phyloP scores from a whole-genome alignment of 495 filamentous ascomycete genomes.

The Annulohypoxylon bovei region DNA sequence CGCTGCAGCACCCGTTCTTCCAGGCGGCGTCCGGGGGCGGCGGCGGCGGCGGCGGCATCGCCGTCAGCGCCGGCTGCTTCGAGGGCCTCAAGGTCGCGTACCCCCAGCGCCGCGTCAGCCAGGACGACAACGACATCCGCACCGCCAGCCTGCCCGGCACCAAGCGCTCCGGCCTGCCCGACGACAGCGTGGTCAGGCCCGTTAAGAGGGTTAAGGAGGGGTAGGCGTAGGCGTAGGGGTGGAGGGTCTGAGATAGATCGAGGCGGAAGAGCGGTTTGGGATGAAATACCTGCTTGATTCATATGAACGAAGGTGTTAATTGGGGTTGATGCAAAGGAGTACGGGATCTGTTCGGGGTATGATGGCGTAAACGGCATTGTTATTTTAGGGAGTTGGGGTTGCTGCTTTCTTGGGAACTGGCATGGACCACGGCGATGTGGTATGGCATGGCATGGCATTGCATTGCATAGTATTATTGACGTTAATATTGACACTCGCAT shows the following conservation, averaged over 20 bases:
- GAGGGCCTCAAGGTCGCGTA: slow-evolving; percentile 88
- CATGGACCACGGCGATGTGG: neutral
- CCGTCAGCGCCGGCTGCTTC: slow-evolving; percentile 78
- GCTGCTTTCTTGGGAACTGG: neutral
- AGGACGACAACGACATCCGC: slow-evolving; percentile 94
- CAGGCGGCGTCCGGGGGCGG: slow-evolving; percentile 53
- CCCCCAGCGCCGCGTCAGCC: slow-evolving; percentile 86
- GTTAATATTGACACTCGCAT: neutral
- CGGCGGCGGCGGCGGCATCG: slow-evolving; percentile 42
- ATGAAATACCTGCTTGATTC: neutral
- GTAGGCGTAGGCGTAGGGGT: slow-evolving; percentile 33
- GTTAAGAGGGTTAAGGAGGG: slow-evolving; percentile 75
- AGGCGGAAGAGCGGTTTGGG: neutral
- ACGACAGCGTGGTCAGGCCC: slow-evolving; percentile 76
- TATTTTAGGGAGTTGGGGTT: neutral
- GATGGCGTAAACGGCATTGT: neutral
- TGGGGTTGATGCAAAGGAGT: neutral
- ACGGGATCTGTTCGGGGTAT: neutral
- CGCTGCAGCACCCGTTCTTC: slow-evolving; percentile 90
- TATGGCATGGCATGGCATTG: neutral
- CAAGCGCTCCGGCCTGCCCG: slow-evolving; percentile 86
- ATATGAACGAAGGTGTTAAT: too few relatives aligned
- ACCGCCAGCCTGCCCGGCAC: slow-evolving; percentile 89
- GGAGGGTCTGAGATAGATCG: too few relatives aligned
- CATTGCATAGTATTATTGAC: neutral